Conservation (phyloP, 345 rosid species). For the Microcos paniculata region DNA sequence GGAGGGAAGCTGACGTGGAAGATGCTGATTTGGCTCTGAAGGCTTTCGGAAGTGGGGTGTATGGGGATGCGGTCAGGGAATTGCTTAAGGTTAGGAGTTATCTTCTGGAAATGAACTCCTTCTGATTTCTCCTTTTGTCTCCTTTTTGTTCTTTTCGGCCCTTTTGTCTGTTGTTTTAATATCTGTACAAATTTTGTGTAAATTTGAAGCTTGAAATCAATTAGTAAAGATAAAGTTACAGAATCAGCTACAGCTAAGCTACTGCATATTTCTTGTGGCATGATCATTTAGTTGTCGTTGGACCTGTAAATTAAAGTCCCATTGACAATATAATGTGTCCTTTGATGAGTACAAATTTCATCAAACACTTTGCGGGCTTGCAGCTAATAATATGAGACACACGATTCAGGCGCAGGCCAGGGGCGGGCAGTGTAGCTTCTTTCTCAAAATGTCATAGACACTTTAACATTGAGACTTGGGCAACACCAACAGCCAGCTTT, state of each 20-base stretch:
- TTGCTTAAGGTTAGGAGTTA: constrained; percentile 39
- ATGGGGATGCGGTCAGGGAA: constrained; percentile 31
- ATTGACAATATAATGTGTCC: too few species aligned
- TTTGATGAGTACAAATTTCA: too few species aligned
- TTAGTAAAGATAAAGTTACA: background rate
- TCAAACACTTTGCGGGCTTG: too few species aligned
- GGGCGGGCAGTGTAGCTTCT: too few species aligned
- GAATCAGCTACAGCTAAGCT: too few species aligned
- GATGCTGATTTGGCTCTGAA: constrained; percentile 41
- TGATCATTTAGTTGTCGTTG: too few species aligned
- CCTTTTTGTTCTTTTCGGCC: background rate
- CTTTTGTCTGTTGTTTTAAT: background rate
- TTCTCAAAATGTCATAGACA: too few species aligned
- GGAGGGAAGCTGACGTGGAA: constrained; percentile 24
- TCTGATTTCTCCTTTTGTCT: constrained; percentile 4
- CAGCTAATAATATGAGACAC: too few species aligned
- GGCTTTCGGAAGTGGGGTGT: constrained; percentile 39
- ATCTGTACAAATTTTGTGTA: background rate
- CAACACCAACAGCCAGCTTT: too few species aligned
- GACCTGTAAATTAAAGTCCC: too few species aligned
- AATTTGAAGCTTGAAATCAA: background rate
- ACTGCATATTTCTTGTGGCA: background rate
- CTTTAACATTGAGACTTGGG: too few species aligned
- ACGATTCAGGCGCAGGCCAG: too few species aligned
- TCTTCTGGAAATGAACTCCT: constrained; percentile 48